These are phyloP conservation scores for Blakeslea trispora DNA, from an alignment of 371 early-diverging fungal species.

Conservation along the genomic window DNA sequence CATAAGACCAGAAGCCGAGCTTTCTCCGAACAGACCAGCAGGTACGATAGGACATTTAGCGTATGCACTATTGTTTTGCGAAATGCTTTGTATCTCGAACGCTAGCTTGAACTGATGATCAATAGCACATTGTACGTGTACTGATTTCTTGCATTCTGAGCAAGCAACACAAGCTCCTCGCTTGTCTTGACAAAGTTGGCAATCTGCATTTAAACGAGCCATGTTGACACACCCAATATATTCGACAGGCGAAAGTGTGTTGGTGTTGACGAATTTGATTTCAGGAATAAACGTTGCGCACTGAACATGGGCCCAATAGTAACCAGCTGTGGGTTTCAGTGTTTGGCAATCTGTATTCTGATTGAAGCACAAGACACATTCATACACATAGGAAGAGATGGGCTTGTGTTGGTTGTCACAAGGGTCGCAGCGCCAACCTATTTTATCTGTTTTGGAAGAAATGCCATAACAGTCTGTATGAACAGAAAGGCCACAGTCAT, in stretches of 20 bases:
- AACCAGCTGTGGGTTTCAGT: constrained; percentile 85
- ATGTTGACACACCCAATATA: constrained; percentile 66
- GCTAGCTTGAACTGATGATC: constrained; percentile 43
- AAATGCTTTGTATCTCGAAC: constrained; percentile 42
- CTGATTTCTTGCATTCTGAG: constrained; percentile 35
- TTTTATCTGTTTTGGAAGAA: constrained; percentile 9
- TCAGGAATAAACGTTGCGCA: constrained; percentile 90
- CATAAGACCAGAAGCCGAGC: constrained; percentile 46
- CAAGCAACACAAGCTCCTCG: constrained; percentile 50
- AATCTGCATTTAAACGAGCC: constrained; percentile 61
- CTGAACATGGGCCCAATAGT: constrained; percentile 92
- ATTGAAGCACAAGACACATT: constrained; percentile 62
- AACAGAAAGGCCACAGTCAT: constrained; percentile 64
- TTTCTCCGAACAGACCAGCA: constrained; percentile 24
- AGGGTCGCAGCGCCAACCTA: constrained; percentile 65
- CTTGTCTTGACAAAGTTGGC: constrained; percentile 48
- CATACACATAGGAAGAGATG: constrained; percentile 59
- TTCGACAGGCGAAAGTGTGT: constrained; percentile 77
- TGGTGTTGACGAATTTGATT: constrained; percentile 63
- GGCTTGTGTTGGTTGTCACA: constrained; percentile 65
- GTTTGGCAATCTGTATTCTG: constrained; percentile 51
- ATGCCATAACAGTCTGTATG: constrained; percentile 65
- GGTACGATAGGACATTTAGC: constrained; percentile 23
- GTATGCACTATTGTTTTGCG: constrained; percentile 4
- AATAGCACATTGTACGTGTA: constrained; percentile 56